These are phyloP conservation scores for Yarrowia yakushimensis DNA, from an alignment of 805 yeast species.

Conservation along the genomic window DNA sequence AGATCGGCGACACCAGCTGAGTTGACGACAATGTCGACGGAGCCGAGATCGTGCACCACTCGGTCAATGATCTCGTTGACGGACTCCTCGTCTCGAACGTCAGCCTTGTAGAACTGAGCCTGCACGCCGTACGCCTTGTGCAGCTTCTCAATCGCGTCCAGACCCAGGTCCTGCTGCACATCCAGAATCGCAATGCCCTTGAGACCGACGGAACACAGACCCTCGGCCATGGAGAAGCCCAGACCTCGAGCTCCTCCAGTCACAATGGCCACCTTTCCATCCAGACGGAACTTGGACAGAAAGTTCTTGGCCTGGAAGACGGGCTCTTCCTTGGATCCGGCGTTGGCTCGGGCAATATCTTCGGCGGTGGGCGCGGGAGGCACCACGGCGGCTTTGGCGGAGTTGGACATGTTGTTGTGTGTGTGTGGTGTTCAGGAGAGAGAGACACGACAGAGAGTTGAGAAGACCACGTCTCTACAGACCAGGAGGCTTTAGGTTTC, in stretches of 20 bases:
- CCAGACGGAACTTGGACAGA: conserved; percentile 48
- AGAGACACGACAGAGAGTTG: not conserved
- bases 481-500: not conserved
- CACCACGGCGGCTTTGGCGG: conserved; percentile 40
- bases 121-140: conserved; percentile 50
- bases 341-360: conserved; percentile 40
- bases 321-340: conserved; percentile 36
- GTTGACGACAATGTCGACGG: conserved; percentile 56
- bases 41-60: conserved; percentile 53
- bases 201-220: conserved; percentile 52
- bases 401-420: conserved; percentile 25
- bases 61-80: conserved; percentile 52
- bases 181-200: conserved; percentile 53
- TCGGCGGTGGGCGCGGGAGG: conserved; percentile 43
- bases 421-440: not conserved
- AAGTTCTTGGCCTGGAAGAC: conserved; percentile 41
- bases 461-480: not conserved
- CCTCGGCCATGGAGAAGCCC: conserved; percentile 59
- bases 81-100: conserved; percentile 51
- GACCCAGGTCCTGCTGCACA: conserved; percentile 59
- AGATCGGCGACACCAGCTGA: conserved; percentile 68
- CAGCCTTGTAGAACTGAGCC: conserved; percentile 63
- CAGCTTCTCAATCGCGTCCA: conserved; percentile 57
- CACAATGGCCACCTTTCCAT: conserved; percentile 54
- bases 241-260: conserved; percentile 72